Evolutionary conservation across 805 yeast species (phyloP).

Genomic region (Scheffersomyces spartinae): DNA sequence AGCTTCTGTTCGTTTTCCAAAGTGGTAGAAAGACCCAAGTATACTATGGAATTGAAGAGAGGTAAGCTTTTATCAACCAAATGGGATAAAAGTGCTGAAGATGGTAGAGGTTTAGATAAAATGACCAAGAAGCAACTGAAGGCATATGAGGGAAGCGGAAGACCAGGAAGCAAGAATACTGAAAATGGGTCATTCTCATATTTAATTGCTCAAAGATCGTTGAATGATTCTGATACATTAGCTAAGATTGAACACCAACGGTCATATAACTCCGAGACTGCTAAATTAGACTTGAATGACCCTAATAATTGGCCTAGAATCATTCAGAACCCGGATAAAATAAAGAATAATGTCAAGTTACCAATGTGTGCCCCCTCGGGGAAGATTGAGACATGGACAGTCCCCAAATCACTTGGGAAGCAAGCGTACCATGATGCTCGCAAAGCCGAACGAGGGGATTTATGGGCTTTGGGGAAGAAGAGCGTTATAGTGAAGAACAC

Average conservation of each 20-base stretch:
- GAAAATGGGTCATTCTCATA: constrained; percentile 70
- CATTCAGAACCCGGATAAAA: constrained; percentile 57
- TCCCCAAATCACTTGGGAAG: constrained; percentile 67
- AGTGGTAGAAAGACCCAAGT: constrained; percentile 66
- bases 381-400: constrained; percentile 73
- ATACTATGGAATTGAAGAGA: constrained; percentile 69
- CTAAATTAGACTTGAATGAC: constrained; percentile 10
- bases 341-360: constrained; percentile 72
- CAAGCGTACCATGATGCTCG: constrained; percentile 83
- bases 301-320: constrained; percentile 59
- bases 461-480: constrained; percentile 53
- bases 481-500: constrained; percentile 18
- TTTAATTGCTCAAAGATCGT: constrained; percentile 54
- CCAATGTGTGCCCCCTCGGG: constrained; percentile 77
- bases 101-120: constrained; percentile 42
- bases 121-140: constrained; percentile 14
- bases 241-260: constrained; percentile 27
- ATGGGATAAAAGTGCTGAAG: constrained; percentile 52
- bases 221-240: constrained; percentile 29
- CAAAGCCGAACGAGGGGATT: constrained; percentile 72
- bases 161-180: constrained; percentile 57
- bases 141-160: constrained; percentile 59
- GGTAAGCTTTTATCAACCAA: constrained; percentile 63
- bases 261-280: constrained; percentile 14
- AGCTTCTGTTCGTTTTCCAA: constrained; percentile 70